Evolutionary conservation across 176 grass and related monocot species (phyloP), one percentile per base, ranked within the genome.

Genomic region (Neostapfia colusana): DNA sequence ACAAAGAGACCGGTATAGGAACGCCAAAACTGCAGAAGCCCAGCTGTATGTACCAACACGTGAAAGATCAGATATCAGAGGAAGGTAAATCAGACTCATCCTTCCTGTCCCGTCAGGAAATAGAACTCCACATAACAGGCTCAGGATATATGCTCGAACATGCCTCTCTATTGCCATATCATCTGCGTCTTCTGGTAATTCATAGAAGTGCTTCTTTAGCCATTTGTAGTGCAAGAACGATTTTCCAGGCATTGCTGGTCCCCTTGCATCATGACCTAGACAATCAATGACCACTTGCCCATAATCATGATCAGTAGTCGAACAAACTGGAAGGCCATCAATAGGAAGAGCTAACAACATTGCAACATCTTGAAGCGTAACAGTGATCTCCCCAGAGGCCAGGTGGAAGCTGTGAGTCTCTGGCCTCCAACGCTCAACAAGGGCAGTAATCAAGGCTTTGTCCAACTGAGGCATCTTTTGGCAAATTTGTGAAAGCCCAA

Each of bases 351-450:
- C 75, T 55, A 88, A 83, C 44, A 83, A 62, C 86, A 88, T 88
- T 17, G 86, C 81, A 7, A 88, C 81, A 88, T 88, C 86, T 75
- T 88, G 81, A 69, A 88, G 86, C 24, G 86, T 88, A 69, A 88
- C 69, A 23, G 86, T 79, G 43, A 88, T 88, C 63, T 88, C 86
- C 63, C 86, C 86, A 23, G 81, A 88, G 51, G 86, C 81, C 69
- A 88, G 55, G 38, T 88, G 86, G 70, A 88, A 88, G 54, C 81
- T 88, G 73, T 88, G 86, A 65, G 86, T 88, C 65, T 88, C 86
- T 75, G 86, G 86, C 56, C 86, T 88, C 86, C 86, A 88, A 27
- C 86, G 80, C 76, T 88, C 86, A 75, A 88, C 86, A 80, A 88
- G 86, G 17, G 86, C 86, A 84, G 86, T 88, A 69, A 88, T 84